Base-by-base conservation (phyloP, 306 rosid species). In the Geum urbanum region DNA sequence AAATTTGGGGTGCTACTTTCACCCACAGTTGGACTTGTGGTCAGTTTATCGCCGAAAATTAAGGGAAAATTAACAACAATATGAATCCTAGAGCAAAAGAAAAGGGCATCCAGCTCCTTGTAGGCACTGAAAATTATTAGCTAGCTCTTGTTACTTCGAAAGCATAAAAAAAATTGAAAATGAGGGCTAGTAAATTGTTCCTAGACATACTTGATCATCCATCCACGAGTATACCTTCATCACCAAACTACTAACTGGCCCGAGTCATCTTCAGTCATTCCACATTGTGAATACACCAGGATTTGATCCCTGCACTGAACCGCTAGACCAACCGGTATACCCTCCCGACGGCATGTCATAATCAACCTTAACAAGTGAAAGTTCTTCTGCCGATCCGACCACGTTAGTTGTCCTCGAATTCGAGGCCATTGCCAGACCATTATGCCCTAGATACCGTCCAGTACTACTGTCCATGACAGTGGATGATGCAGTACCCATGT, bases 341-440 rank as follows among this genome's bases (percentile, higher is more conserved):
- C 76, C 85, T 0, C 86, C 96, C 1, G 84, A 60, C 12, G 84
- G 83, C 89, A 90, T 81, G 63, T 87, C 96, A 45, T 91, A 94
- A 73, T 91, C 99, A 43, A 87, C 92, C 84, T 95, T 91, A 18
- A 89, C 97, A 63, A 84, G 64, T 0, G 86, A 78, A 18, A 87
- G 84, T 50, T 91, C 95, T 54, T 86, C 95, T 1, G 76, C 77
- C 1, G 83, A 35, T 5, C 83, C 84, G 32, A 62, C 78, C 4
- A 63, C 80, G n/a, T 72, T 61, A 5, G 70, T 57, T 7, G 79
- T 43, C 8, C 79, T 16, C 5, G 85, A 69, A 46, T 76, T 79
- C 9, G 90, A 56, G 66, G 76, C 80, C 83, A 85, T 70, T 43
- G 81, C 86, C 18, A 81, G 67, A 14, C 78, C 84, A 74, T 59